Evolutionary conservation across 495 filamentous ascomycete species (phyloP), one percentile per base, ranked within the genome.

Genomic region (Neurospora terricola): DNA sequence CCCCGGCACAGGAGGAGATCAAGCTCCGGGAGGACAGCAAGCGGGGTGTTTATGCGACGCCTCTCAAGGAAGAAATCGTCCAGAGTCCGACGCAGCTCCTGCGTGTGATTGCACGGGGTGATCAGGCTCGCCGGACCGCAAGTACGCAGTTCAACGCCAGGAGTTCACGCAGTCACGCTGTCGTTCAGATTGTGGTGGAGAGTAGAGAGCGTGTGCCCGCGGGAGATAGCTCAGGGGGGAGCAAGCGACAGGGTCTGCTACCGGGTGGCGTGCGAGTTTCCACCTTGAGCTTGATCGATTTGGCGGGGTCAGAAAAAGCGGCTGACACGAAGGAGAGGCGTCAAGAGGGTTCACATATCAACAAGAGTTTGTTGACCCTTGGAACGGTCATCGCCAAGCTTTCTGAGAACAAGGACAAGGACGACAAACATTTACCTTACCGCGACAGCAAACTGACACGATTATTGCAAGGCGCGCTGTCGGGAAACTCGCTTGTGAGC

Each of bases 141-240:
- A 96, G 94, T 79, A 99, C 96, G 2, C 96, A 98, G 76, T 99
- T 93, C 87, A 99, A 99, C 76, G 87, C 94, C 48, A 91, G 95
- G 78, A 97, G 94, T 83, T 99, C 96, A 71, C 93, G 96, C 78
- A 97, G 93, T 86, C 96, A 99, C 77, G 96, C 96, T 2, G 96
- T 99, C 36, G 96, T 99, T 37, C 96, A 99, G 82, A 98, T 99
- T 75, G 96, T 99, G 14, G 95, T 99, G 38, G 96, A 99, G 80
- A 97, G 94, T 77, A 87, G 96, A 80, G 96, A 98, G 77, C 91
- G 96, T 34, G 89, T 89, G 69, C 88, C 83, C n/a, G 75, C 80
- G 1, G 84, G 81, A 3, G 91, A 94, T 40, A 66, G 14, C 54
- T 66, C 54, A 34, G 54, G 54, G 14, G 54, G 27, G 0, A 87